Conservation (phyloP, 257 asterid species). For the Echites panduratus region DNA sequence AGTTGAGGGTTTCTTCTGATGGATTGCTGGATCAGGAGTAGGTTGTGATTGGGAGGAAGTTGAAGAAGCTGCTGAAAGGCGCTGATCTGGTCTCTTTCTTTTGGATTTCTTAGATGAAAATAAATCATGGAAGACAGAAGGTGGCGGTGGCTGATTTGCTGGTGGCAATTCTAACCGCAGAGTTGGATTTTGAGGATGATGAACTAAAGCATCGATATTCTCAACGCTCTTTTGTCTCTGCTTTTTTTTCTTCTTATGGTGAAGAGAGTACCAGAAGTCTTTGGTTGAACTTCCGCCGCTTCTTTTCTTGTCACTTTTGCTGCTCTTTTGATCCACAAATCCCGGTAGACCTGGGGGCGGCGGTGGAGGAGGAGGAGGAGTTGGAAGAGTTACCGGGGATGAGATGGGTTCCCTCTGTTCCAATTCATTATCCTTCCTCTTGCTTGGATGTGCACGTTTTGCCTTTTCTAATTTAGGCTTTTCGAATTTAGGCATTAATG, state of each 20-base stretch:
- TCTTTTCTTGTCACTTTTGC: slow-evolving; percentile 48
- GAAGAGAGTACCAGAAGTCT: slow-evolving; percentile 64
- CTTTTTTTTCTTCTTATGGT: slow-evolving; percentile 66
- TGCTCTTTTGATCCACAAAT: slow-evolving; percentile 26
- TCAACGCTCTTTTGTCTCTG: slow-evolving; percentile 68
- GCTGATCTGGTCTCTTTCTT: slow-evolving; percentile 43
- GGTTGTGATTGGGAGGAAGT: slow-evolving; percentile 28
- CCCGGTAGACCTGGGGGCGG: slow-evolving; percentile 38
- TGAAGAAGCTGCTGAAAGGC: slow-evolving; percentile 25
- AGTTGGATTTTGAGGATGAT: slow-evolving; percentile 42
- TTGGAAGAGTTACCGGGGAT: slow-evolving; percentile 19
- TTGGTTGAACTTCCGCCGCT: slow-evolving; percentile 59
- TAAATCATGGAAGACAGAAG: slow-evolving; percentile 53
- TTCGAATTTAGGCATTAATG: slow-evolving; percentile 15
- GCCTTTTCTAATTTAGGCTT: slow-evolving; percentile 24
- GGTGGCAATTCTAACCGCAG: slow-evolving; percentile 34
- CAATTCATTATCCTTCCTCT: slow-evolving; percentile 22
- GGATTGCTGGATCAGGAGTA: slow-evolving; percentile 26
- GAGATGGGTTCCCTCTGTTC: slow-evolving; percentile 25
- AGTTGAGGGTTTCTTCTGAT: slow-evolving; percentile 14
- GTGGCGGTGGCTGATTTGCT: slow-evolving; percentile 40
- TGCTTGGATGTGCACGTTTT: slow-evolving; percentile 24
- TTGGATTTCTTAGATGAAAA: slow-evolving; percentile 61
- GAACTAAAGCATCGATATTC: slow-evolving; percentile 56
- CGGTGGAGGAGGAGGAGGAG: slow-evolving; percentile 41